Conservation (phyloP, 1,284 basidiomycete species). For the Rhodotorula sp. region DNA sequence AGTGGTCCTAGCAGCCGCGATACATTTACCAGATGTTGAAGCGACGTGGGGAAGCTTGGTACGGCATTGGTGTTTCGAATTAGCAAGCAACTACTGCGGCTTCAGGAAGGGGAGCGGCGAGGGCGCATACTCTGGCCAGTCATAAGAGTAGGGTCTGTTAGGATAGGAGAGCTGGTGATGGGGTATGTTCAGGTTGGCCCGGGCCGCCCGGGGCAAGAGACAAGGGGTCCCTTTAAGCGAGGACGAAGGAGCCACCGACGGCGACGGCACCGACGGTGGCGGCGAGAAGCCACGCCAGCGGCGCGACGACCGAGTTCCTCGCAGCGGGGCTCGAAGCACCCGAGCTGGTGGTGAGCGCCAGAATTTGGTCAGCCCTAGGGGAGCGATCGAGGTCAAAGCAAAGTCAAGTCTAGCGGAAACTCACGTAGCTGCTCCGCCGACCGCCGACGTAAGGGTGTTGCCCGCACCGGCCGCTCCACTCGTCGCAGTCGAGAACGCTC, state of each 20-base stretch:
- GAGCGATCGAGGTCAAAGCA: too few relatives aligned
- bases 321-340: conserved; percentile 1
- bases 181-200: neutral
- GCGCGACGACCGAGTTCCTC: neutral
- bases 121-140: too few relatives aligned
- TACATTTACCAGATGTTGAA: too few relatives aligned
- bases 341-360: neutral
- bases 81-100: too few relatives aligned
- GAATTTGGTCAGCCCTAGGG: too few relatives aligned
- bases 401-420: neutral
- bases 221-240: conserved; percentile 1
- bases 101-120: too few relatives aligned
- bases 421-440: neutral
- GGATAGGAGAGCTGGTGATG: neutral
- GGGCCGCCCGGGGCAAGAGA: neutral
- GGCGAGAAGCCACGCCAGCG: conserved; percentile 5
- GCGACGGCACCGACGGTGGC: conserved; percentile 14
- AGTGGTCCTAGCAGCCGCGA: too few relatives aligned
- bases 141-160: too few relatives aligned
- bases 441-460: neutral
- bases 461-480: neutral
- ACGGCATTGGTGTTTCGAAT: too few relatives aligned
- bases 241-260: conserved; percentile 17
- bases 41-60: too few relatives aligned
- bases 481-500: neutral